Evolutionary conservation across 306 rosid genomes (phyloP), one percentile per base, ranked within the genome.

Genomic region (Elaeagnus macrophylla): DNA sequence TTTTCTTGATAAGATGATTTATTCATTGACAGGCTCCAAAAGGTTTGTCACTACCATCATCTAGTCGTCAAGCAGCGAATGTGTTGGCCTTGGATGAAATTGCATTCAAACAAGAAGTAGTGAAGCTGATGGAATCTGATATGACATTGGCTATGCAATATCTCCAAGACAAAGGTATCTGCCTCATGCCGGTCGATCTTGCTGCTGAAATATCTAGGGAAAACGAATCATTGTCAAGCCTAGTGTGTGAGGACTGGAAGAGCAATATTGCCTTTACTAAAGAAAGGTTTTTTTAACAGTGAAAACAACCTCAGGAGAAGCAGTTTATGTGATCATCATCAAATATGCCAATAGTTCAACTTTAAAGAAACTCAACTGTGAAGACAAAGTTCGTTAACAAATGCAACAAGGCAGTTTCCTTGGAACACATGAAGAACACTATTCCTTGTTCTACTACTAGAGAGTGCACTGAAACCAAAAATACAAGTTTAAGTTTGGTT

Each of bases 111-210:
- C 60, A 50, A 61, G 66, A 64, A 44, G 57, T 64, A 18, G 45
- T 40, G 62, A 64, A 38, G 54, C 53, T 58, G 40, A 47, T 71
- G 67, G 75, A 71, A 53, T 46, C 70, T 19, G 63, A 64, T 14
- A 51, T 48, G 56, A 52, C 42, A 40, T 50, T 48, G 52, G 71
- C 75, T 36, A 59, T 59, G 70, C 75, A 64, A 32, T 54, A 45
- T 41, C 67, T 71, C 25, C 67, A 71, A 59, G 47, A 19, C 70
- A 64, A 46, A 71, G 66, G 70, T 7, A 45, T 71, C 18, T 53
- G 62, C 51, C 51, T 58, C 61, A 37, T 71, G 57, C 66, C 75
- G 0, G 12, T 71, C 20, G 40, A 62, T 35, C 75, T 64, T n/a
- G 75, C 70, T 43, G 43, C 63, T 46, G 70, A 70, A 51, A 46